Conservation (phyloP, 177 flowering plant genomes). For the Vitis hybrid region DNA sequence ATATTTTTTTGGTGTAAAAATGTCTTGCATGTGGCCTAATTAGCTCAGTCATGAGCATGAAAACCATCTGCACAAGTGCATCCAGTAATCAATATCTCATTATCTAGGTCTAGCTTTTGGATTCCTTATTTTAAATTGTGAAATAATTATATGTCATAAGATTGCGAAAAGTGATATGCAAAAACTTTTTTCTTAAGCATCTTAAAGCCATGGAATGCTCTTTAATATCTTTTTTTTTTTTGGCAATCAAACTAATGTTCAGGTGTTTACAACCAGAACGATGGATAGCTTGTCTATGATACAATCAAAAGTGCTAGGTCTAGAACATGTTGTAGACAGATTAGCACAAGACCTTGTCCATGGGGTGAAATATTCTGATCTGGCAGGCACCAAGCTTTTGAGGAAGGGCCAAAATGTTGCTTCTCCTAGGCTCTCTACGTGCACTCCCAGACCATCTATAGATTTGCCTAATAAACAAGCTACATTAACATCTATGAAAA, state of each 20-base stretch:
- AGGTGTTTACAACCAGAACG: constrained; percentile 63
- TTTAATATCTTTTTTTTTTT: background rate
- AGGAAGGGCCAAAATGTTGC: constrained; percentile 38
- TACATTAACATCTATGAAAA: constrained; percentile 28
- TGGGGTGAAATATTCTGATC: constrained; percentile 32
- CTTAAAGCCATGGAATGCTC: background rate
- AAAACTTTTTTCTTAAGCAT: background rate
- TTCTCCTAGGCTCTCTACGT: constrained; percentile 63
- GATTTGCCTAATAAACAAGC: constrained; percentile 40
- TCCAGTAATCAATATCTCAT: too few relatives aligned
- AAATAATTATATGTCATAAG: background rate
- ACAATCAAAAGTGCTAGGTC: constrained; percentile 66
- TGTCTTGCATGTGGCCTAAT: too few relatives aligned
- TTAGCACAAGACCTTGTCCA: constrained; percentile 43
- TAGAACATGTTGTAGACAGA: constrained; percentile 57
- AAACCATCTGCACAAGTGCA: too few relatives aligned
- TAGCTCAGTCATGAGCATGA: too few relatives aligned
- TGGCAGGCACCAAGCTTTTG: constrained; percentile 30
- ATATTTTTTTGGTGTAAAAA: too few relatives aligned
- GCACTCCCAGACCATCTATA: constrained; percentile 68
- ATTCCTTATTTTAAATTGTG: background rate
- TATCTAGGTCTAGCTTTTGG: background rate
- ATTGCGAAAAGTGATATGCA: background rate
- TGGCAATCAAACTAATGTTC: constrained; percentile 13
- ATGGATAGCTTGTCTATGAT: constrained; percentile 59